Base-by-base conservation (phyloP, 805 yeast species). In the Ogataea parapolymorpha region DNA sequence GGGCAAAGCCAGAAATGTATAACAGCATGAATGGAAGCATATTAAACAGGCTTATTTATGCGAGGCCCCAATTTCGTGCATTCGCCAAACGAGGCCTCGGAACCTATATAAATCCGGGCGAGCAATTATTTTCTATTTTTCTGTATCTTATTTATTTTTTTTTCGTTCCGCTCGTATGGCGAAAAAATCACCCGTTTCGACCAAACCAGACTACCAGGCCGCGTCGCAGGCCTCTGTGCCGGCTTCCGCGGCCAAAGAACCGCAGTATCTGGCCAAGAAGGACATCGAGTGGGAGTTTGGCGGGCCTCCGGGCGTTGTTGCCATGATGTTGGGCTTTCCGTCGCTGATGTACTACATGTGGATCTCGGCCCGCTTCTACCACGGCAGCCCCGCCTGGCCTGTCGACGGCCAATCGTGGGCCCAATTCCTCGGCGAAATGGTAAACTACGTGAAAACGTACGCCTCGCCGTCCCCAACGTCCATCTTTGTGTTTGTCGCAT, bases 301-400 rank as follows among this genome's bases (percentile, higher is more conserved):
- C 37, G 98, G 98, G 0, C 83, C 95, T 18, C 64, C 72, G 6
- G 99, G 99, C 42, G 96, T 88, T 35, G 43, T 82, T 15, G 91
- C 90, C 6, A 91, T 93, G 98, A 78, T 91, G 81, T 59, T 78
- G 32, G 95, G 95, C 3, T 93, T 93, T 68, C 99, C 99, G 6
- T 58, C 82, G 34, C 71, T 93, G 58, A 93, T 93, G 99, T 87
- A 83, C 74, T 93, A 93, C 67, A 84, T 93, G 93, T 91, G 96
- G 95, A 80, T 91, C 40, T 75, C 88, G 55, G 91, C 93, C 37
- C 76, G 77, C 47, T 89, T 83, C 62, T 87, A 88, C 65, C 69
- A 69, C 48, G 96, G 96, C 2, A 57, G 68, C 35, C 72, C 86
- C 22, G 88, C 95, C 17, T 66, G 72, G 62, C 96, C 96, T 3